phyloP scores from a whole-genome alignment of 305 asterid species.

The Solanum hybrid region DNA sequence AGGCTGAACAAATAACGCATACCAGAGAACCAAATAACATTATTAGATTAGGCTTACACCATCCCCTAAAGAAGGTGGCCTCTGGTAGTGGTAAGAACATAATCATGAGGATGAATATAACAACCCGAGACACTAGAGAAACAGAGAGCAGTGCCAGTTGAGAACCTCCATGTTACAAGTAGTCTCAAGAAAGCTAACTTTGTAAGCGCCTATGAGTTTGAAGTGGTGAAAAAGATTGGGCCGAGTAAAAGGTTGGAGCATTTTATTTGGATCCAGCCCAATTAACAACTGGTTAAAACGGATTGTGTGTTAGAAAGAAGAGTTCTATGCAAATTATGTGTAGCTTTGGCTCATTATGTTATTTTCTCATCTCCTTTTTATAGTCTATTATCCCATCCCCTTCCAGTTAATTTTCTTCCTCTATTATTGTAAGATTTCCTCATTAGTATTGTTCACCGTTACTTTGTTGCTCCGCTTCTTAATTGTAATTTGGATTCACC shows the following conservation, averaged over 20 bases:
- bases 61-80: neutral
- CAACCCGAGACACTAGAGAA: neutral
- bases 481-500: neutral
- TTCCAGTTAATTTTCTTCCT: neutral
- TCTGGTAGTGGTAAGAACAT: neutral
- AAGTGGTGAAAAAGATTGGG: too few relatives aligned
- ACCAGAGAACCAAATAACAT: neutral
- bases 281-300: too few relatives aligned
- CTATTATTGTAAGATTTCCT: neutral
- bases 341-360: neutral
- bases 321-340: neutral
- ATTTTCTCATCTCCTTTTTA: neutral
- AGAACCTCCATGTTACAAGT: neutral
- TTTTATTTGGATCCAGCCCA: neutral
- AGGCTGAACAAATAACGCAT: neutral
- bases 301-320: too few relatives aligned
- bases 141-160: neutral
- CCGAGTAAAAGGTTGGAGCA: too few relatives aligned
- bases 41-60: neutral
- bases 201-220: too few relatives aligned
- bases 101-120: neutral
- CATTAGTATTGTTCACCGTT: neutral
- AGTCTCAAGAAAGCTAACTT: neutral
- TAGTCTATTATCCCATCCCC: neutral
- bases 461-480: neutral